Evolutionary conservation across 106 monocot species (phyloP).

Genomic region (Acanthochlamys bracteata): DNA sequence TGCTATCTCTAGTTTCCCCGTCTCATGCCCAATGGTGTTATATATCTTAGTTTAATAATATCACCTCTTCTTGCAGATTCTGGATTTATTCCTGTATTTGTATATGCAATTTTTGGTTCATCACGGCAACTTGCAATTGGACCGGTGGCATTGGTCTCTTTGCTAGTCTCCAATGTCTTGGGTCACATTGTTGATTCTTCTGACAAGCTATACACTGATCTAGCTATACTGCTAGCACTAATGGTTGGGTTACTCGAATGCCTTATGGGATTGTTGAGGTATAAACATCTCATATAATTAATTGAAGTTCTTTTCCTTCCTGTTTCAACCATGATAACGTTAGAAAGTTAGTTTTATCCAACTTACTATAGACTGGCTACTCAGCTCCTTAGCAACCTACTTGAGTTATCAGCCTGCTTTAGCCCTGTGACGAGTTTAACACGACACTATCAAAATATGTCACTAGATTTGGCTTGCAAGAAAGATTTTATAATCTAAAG

Average conservation of each 20-base stretch:
- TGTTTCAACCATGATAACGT: no score
- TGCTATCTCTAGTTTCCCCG: neutral
- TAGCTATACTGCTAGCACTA: conserved; percentile 81
- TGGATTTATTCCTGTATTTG: conserved; percentile 82
- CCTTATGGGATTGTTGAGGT: conserved; percentile 85
- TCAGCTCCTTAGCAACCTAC: no score
- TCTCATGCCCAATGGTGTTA: neutral
- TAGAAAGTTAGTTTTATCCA: no score
- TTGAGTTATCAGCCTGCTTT: no score
- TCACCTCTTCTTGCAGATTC: conserved; percentile 51
- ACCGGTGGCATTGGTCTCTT: conserved; percentile 86
- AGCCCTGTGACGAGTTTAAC: no score
- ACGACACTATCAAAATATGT: no score
- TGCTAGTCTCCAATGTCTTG: conserved; percentile 87
- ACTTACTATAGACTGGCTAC: no score
- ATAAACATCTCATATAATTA: neutral
- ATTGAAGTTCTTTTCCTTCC: no score
- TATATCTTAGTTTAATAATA: neutral
- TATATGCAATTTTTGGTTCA: conserved; percentile 94
- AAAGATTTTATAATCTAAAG: no score
- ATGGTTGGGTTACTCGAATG: conserved; percentile 97
- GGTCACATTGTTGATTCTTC: conserved; percentile 72
- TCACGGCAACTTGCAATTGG: conserved; percentile 95
- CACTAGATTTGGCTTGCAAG: no score
- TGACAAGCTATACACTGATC: conserved; percentile 68